Evolutionary conservation across 805 yeast species (phyloP).

Genomic region (Teunomyces cretensis): DNA sequence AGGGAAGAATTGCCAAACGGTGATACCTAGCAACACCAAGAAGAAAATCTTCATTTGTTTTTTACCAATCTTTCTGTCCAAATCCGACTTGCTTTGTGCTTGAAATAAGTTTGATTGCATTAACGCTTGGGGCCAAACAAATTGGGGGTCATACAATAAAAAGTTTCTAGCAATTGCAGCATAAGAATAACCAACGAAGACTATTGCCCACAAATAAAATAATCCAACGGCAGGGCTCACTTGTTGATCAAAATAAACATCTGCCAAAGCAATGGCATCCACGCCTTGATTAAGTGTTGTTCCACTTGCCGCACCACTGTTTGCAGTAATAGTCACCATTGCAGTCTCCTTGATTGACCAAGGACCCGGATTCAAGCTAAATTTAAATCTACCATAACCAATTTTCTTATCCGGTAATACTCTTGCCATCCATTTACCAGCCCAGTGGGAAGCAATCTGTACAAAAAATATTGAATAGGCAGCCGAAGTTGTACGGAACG

Average conservation of each 20-base stretch:
- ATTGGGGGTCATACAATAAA: constrained; percentile 24
- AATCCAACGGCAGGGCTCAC: constrained; percentile 30
- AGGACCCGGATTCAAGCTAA: constrained; percentile 51
- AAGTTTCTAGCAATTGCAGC: constrained; percentile 24
- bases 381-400: constrained; percentile 18
- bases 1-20: constrained; percentile 24
- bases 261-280: constrained; percentile 45
- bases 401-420: constrained; percentile 35
- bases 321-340: constrained; percentile 50
- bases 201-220: constrained; percentile 25
- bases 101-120: constrained; percentile 21
- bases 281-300: constrained; percentile 49
- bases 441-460: constrained; percentile 47
- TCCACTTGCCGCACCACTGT: constrained; percentile 40
- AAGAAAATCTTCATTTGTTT: constrained; percentile 20
- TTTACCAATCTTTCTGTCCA: constrained; percentile 6
- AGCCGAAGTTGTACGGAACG: constrained; percentile 39
- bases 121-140: constrained; percentile 26
- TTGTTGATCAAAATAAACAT: constrained; percentile 38
- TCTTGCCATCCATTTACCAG: constrained; percentile 45
- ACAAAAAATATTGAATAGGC: constrained; percentile 52
- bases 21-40: constrained; percentile 12
- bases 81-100: constrained; percentile 10
- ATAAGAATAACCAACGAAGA: constrained; percentile 25
- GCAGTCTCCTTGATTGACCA: constrained; percentile 55